Evolutionary conservation across 106 monocot genomes (phyloP).

Genomic region (Dendrobium nobile): DNA sequence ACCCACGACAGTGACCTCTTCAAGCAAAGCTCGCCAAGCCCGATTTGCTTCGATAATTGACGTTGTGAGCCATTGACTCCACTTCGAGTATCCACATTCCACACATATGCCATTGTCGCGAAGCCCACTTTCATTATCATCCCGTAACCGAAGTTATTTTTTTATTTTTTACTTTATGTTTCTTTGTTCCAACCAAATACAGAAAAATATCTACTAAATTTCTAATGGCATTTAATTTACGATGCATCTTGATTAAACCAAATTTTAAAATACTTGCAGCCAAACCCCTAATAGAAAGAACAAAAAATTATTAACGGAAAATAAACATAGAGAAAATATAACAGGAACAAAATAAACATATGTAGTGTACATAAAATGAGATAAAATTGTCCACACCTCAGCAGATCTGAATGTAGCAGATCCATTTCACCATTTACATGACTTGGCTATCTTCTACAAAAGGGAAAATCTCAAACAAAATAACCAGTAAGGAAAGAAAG

Average conservation of each 20-base stretch:
- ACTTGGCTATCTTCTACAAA: neutral
- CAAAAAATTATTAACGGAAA: neutral
- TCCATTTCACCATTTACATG: neutral
- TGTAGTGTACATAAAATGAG: neutral
- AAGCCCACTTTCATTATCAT: neutral
- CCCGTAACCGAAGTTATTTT: neutral
- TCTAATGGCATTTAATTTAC: no score
- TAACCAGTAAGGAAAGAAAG: neutral
- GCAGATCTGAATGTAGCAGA: neutral
- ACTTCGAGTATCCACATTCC: no score
- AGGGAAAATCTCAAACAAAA: neutral
- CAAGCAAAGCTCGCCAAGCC: no score
- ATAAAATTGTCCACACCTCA: neutral
- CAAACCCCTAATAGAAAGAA: neutral
- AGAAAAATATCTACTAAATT: no score
- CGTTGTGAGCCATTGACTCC: no score
- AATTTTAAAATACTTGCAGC: neutral
- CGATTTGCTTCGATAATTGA: no score
- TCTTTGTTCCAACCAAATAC: no score
- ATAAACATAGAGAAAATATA: neutral
- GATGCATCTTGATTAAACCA: neutral
- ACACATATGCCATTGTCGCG: no score
- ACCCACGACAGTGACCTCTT: no score
- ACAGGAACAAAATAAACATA: neutral
- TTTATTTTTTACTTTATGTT: no score